These are phyloP conservation scores for Micractinium conductrix DNA, from an alignment of 139 green algal species.

Conservation along the genomic window DNA sequence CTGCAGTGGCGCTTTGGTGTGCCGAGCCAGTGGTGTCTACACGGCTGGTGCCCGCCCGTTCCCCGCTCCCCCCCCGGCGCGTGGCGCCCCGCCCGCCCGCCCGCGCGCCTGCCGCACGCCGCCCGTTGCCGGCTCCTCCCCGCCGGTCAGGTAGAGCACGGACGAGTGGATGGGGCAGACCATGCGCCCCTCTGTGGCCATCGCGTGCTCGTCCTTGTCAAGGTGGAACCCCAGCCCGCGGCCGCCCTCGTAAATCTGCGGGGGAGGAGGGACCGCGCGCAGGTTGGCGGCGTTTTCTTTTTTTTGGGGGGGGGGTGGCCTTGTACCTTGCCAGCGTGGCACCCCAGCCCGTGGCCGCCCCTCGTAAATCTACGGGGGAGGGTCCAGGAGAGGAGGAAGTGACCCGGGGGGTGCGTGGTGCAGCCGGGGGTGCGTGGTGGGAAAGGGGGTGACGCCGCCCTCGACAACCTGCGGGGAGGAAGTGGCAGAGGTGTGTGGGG, in stretches of 20 bases:
- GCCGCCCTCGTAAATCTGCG: constrained; percentile 63
- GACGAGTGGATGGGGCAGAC: constrained; percentile 60
- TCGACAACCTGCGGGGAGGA: too few species aligned
- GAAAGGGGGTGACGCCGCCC: neutral
- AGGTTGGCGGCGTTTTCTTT: neutral
- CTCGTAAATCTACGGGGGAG: neutral
- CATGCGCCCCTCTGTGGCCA: constrained; percentile 53
- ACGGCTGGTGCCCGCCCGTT: too few species aligned
- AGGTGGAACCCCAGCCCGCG: constrained; percentile 77
- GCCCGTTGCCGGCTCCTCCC: neutral
- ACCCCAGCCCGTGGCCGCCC: constrained; percentile 59
- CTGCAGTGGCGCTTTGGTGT: too few species aligned
- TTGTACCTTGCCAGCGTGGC: constrained; percentile 85
- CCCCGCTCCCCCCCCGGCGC: too few species aligned
- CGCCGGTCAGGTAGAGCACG: constrained; percentile 71
- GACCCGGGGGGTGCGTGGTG: neutral
- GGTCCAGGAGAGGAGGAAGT: neutral
- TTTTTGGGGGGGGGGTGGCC: too few species aligned
- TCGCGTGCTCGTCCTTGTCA: constrained; percentile 76
- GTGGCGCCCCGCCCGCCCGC: too few species aligned
- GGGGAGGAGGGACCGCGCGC: neutral
- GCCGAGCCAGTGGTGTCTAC: too few species aligned
- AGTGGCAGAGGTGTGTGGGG: too few species aligned
- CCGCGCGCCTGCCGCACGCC: neutral
- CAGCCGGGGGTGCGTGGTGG: neutral